A percentile compares a stretch with the other conserved stretches of the same genome.
phyloP scores from a whole-genome alignment of 1,284 basidiomycete species.

The Ceratobasidium sp. region DNA sequence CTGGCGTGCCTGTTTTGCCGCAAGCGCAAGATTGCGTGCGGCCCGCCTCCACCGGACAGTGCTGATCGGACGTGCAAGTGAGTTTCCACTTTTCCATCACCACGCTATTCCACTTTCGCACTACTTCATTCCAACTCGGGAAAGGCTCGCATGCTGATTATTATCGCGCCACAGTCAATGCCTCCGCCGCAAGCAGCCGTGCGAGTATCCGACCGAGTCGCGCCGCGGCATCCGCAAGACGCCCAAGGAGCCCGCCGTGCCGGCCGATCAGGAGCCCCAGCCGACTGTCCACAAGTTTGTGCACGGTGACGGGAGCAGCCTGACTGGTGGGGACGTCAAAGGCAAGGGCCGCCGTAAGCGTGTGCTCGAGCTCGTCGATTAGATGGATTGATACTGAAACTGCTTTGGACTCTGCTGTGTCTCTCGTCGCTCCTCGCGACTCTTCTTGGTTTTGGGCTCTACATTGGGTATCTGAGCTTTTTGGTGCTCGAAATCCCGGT shows the following conservation, averaged over 20 bases:
- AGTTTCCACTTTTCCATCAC: conserved; percentile 11
- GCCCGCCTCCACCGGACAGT: conserved; percentile 39
- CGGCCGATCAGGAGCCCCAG: not conserved
- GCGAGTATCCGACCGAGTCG: conserved; percentile 69
- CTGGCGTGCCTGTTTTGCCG: conserved; percentile 44
- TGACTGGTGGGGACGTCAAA: not conserved
- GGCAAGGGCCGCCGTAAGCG: conserved; percentile 26
- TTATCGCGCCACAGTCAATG: conserved; percentile 62
- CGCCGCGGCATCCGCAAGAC: conserved; percentile 58
- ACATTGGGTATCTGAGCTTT: not conserved
- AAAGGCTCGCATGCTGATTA: not conserved
- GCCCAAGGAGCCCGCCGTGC: not conserved
- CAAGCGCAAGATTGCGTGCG: conserved; percentile 45
- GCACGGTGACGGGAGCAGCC: conserved; percentile 15
- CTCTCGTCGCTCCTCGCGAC: too few species aligned
- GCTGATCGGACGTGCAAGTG: conserved; percentile 43
- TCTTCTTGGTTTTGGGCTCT: not conserved
- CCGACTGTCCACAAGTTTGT: conserved; percentile 11
- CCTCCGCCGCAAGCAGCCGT: conserved; percentile 64
- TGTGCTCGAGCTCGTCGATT: not conserved
- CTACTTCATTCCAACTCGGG: not conserved
- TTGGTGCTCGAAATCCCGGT: not conserved
- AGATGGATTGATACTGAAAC: not conserved
- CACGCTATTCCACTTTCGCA: not conserved
- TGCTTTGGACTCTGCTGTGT: not conserved